A percentile compares a stretch with the other conserved stretches of the same genome.
These are phyloP conservation scores for Acer campestre DNA, from an alignment of 345 rosid species.

Conservation along the genomic window DNA sequence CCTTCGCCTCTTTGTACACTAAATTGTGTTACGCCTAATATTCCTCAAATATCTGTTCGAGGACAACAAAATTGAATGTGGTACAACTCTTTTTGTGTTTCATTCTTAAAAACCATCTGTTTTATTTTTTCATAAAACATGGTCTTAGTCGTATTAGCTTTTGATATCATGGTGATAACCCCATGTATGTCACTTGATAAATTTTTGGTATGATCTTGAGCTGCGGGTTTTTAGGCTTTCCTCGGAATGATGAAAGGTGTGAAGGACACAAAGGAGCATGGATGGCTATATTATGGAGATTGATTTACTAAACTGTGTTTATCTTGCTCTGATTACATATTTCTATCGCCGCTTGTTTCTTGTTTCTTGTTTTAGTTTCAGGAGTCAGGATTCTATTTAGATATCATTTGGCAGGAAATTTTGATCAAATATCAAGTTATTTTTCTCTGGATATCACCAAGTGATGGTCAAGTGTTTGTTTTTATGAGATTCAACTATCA, in stretches of 20 bases:
- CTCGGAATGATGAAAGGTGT: background rate
- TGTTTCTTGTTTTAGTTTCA: too few relatives aligned
- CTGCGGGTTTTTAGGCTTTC: background rate
- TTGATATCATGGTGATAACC: background rate
- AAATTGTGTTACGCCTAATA: constrained; percentile 20
- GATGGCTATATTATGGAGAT: background rate
- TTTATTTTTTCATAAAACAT: background rate
- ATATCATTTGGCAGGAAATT: too few relatives aligned
- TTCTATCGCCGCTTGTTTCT: too few relatives aligned
- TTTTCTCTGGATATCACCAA: too few relatives aligned
- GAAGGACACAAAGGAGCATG: background rate
- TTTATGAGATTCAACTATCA: too few relatives aligned
- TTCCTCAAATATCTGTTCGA: background rate
- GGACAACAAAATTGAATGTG: constrained; percentile 7
- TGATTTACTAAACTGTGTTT: background rate
- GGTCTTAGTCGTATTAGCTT: background rate
- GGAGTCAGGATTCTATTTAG: too few relatives aligned
- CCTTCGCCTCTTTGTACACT: constrained; percentile 35
- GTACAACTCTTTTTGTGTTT: background rate
- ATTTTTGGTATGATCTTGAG: background rate
- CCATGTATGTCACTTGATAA: background rate
- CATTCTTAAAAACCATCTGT: background rate
- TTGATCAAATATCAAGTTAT: too few relatives aligned
- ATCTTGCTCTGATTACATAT: background rate
- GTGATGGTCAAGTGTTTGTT: too few relatives aligned